A percentile compares a stretch with the other conserved stretches of the same genome.
Evolutionary conservation across 371 early-diverging fungal genomes (phyloP).

Genomic region (Rhizomucor pusillus): DNA sequence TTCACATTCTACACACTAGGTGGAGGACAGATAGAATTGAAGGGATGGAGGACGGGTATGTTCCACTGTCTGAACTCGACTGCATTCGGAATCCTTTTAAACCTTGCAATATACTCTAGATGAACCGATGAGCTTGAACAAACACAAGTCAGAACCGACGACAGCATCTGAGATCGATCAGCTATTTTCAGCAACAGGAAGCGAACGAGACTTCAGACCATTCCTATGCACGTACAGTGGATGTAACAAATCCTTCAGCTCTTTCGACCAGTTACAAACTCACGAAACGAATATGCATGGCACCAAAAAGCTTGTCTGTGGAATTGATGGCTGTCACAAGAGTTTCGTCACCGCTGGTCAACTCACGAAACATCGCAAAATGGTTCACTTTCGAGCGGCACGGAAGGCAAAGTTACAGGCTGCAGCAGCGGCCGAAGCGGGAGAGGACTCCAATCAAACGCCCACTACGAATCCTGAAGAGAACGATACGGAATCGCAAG

Average conservation of each 20-base stretch:
- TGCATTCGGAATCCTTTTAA: no score
- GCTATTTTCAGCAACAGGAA: constrained; percentile 40
- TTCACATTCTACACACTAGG: constrained; percentile 35
- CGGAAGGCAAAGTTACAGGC: constrained; percentile 41
- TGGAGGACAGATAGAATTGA: constrained; percentile 24
- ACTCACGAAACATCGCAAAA: constrained; percentile 50
- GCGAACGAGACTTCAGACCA: constrained; percentile 45
- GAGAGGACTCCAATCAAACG: constrained; percentile 5
- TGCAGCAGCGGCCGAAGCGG: constrained; percentile 36
- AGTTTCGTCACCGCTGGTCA: constrained; percentile 51
- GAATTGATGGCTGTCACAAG: constrained; percentile 48
- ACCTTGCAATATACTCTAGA: constrained; percentile 13
- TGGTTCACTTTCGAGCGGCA: constrained; percentile 52
- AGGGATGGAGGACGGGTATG: constrained; percentile 33
- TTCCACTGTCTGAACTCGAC: neutral
- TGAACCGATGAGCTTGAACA: constrained; percentile 36
- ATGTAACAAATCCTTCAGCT: constrained; percentile 46
- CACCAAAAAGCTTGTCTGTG: constrained; percentile 43
- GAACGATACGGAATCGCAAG: neutral
- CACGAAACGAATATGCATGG: constrained; percentile 56
- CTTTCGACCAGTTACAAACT: constrained; percentile 43
- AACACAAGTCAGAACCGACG: constrained; percentile 35
- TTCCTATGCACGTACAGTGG: constrained; percentile 48
- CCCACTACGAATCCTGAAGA: neutral
- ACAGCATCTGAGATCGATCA: constrained; percentile 45